Base-by-base conservation (phyloP, 1,284 basidiomycete species). In the Apiotrichum sp. region DNA sequence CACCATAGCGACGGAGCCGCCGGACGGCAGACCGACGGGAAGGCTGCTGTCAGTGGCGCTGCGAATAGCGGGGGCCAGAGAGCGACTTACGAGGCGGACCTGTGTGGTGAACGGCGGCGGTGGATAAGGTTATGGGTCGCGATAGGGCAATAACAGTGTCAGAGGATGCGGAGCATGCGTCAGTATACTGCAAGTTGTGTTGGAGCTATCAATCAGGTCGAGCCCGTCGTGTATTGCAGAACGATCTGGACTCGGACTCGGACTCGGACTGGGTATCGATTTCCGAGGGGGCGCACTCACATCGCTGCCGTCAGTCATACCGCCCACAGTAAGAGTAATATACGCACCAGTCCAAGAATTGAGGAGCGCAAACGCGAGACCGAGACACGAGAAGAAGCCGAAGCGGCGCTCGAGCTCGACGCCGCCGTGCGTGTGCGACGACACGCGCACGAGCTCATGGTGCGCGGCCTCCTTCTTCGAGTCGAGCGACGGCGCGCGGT, bases 1-100 rank as follows among this genome's bases (percentile, higher is more conserved):
- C 14, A 72, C 58, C 42, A 72, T 65, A 0, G 66, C 67, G 3
- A 66, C 64, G 10, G 68, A 63, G 5, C 72, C 73, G 8, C 72
- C 73, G 0, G 69, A 69, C 9, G 65, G 47, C 10, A 75, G 64
- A 7, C 53, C 57, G 22, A 65, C 40, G 36, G 50, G 43, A 35
- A 67, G 59, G 2, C 59, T 58, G 57, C 34, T 14, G 47, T 47
- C 35, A 47, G 47, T 35, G 6, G 35, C 7, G n/a, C 14, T 34
- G 32, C 14, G 14, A 3, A 2, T 35, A 6, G 33, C 2, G 14
- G 36, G 36, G 5, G 62, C 50, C 35, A 36, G 35, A 6, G 9
- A 53, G 40, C 8, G 6, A 47, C 47, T 39, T 47, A 47, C 47
- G 47, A 36, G 34, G 47, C 47, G 13, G 47, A 47, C 47, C 47